Evolutionary conservation across 2,329 filamentous ascomycete genomes (phyloP).

Genomic region (Zasmidium cellare): DNA sequence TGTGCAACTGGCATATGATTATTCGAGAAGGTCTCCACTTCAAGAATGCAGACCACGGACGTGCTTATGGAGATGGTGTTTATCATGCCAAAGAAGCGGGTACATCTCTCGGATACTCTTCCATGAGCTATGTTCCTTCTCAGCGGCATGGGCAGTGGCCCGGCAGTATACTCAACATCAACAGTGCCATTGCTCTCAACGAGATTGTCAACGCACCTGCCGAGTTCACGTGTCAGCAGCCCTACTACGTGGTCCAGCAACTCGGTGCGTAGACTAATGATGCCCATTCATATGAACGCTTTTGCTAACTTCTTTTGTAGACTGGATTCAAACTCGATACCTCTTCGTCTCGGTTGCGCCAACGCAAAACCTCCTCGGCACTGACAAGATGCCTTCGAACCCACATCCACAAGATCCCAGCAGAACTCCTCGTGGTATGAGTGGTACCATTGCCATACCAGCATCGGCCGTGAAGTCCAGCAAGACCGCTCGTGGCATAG

Average conservation of each 20-base stretch:
- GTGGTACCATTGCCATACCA: slow-evolving; percentile 51
- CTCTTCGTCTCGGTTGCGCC: slow-evolving; percentile 61
- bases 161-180: slow-evolving; percentile 63
- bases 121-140: slow-evolving; percentile 9
- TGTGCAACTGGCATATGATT: slow-evolving; percentile 87
- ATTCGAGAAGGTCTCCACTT: slow-evolving; percentile 80
- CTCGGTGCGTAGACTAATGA: slow-evolving; percentile 33
- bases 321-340: slow-evolving; percentile 91
- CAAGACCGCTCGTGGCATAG: slow-evolving; percentile 26
- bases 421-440: slow-evolving; percentile 44
- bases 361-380: slow-evolving; percentile 15
- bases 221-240: slow-evolving; percentile 56
- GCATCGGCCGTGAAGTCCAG: slow-evolving; percentile 53
- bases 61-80: slow-evolving; percentile 74
- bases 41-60: slow-evolving; percentile 61
- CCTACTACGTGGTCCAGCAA: slow-evolving; percentile 71
- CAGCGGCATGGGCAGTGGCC: slow-evolving; percentile 54
- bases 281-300: no score
- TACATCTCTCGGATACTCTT: slow-evolving; percentile 57
- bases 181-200: slow-evolving; percentile 67
- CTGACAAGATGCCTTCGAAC: slow-evolving; percentile 23
- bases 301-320: slow-evolving; percentile 29
- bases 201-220: slow-evolving; percentile 77
- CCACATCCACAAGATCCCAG: slow-evolving; percentile 42
- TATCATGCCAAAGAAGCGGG: slow-evolving; percentile 69